Base-by-base conservation (phyloP, 108 stramenopile species). In the Nitzschia palea region DNA sequence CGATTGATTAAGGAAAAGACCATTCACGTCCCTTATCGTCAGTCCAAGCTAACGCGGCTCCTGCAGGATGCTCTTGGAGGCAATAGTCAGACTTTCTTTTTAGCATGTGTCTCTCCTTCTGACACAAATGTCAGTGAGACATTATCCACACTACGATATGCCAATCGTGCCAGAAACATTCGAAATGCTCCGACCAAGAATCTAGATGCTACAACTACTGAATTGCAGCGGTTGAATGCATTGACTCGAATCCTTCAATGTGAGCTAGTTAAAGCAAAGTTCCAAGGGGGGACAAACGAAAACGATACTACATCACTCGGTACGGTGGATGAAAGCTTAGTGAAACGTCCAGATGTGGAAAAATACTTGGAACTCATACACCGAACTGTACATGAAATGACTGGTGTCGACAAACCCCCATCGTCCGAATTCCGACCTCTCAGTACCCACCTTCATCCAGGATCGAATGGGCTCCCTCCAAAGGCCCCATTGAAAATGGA, bases 51-150 rank as follows among this genome's bases (percentile, higher is more conserved):
- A 20, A 99, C 98, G n/a, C 81, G 97, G 28, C 68, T 99, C 25
- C 71, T 99, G 53, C 90, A 92, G 60, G 97, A 98, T 83, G 91
- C 95, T 1, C 63, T 99, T 14, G 99, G 99, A 31, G 99, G 99
- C 6, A 98, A 98, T 70, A 90, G 91, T 67, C 88, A 92, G 55
- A 98, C 97, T 9, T 75, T 90, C 0, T 95, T 97, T 74, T 67
- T 97, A 73, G 94, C 93, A 20, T 97, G 96, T 74, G 89, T 97
- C 17, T 93, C 91, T n/a, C 97, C 98, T 2, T 86, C 92, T 1
- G 80, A 84, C 83, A 97, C 81, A 17, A 95, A 94, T 79, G 86
- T 83, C 2, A 87, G 86, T 55, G 99, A 99, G 65, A 94, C 89
- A 18, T 71, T 97, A 9, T 88, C 88, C 20, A 99, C 99, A 22